Evolutionary conservation across 140 eudicot genomes (phyloP).

Genomic region (Bidens hawaiensis): DNA sequence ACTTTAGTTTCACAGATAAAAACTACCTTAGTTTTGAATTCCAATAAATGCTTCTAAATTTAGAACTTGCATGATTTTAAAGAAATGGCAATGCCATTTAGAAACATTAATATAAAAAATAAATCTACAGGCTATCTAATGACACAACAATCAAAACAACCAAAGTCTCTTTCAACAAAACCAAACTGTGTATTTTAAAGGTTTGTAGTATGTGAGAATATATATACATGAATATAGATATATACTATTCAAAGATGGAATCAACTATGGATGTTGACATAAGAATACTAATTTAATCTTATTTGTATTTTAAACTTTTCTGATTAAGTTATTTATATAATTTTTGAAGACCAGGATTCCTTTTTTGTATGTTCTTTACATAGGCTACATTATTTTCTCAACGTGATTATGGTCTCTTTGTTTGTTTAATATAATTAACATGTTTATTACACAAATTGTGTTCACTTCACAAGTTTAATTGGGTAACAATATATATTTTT

Average conservation of each 20-base stretch:
- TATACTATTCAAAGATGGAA: neutral
- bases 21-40: neutral
- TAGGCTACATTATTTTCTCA: too few relatives aligned
- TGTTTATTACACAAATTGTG: too few relatives aligned
- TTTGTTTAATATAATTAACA: too few relatives aligned
- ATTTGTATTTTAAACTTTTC: too few relatives aligned
- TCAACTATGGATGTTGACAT: neutral
- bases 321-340: too few relatives aligned
- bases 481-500: too few relatives aligned
- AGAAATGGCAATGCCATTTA: slow-evolving; percentile 24
- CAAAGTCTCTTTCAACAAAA: neutral
- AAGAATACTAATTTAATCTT: neutral
- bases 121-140: neutral
- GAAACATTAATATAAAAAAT: neutral
- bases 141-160: neutral
- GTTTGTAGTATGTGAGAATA: too few relatives aligned
- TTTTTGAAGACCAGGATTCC: too few relatives aligned
- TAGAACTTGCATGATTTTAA: slow-evolving; percentile 14
- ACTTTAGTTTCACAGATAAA: slow-evolving; percentile 1
- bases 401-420: too few relatives aligned
- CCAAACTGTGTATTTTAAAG: too few relatives aligned
- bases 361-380: too few relatives aligned
- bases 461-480: too few relatives aligned
- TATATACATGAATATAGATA: neutral
- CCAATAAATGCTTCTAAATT: neutral